phyloP scores from a whole-genome alignment of 2,329 filamentous ascomycete species.

The Lachnellula suecica region DNA sequence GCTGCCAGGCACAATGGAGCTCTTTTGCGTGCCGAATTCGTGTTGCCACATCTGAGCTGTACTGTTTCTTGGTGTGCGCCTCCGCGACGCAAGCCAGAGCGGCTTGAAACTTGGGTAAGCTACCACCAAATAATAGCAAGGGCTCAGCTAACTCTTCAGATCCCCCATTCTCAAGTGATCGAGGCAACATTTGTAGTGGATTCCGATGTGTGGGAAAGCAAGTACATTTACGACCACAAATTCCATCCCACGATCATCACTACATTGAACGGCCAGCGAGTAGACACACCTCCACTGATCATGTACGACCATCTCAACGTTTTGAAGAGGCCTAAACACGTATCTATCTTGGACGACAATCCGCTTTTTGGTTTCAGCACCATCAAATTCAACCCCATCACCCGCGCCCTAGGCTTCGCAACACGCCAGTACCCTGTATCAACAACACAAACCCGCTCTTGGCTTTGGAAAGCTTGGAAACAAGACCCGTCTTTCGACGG shows the following conservation, averaged over 20 bases:
- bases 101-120: slow-evolving; percentile 42
- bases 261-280: slow-evolving; percentile 46
- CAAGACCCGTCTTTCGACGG: slow-evolving; percentile 43
- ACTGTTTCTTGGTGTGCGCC: slow-evolving; percentile 53
- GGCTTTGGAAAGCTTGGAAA: slow-evolving; percentile 48
- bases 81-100: slow-evolving; percentile 44
- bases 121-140: not conserved
- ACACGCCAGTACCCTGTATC: slow-evolving; percentile 37
- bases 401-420: slow-evolving; percentile 36
- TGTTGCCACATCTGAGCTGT: slow-evolving; percentile 49
- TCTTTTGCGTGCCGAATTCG: slow-evolving; percentile 51
- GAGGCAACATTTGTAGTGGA: slow-evolving; percentile 54
- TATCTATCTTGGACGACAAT: slow-evolving; percentile 50
- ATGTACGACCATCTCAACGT: slow-evolving; percentile 43
- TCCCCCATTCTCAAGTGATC: slow-evolving; percentile 52
- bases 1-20: slow-evolving; percentile 52
- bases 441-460: slow-evolving; percentile 41
- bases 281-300: slow-evolving; percentile 53
- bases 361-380: slow-evolving; percentile 47
- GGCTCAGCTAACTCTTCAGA: slow-evolving; percentile 36
- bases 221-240: slow-evolving; percentile 46
- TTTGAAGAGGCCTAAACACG: slow-evolving; percentile 39
- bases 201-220: slow-evolving; percentile 49
- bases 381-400: slow-evolving; percentile 21
- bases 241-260: slow-evolving; percentile 44